Evolutionary conservation across 768 basidiomycete genomes (phyloP), one percentile per base, ranked within the genome.

Genomic region (Termitomyces sp.): DNA sequence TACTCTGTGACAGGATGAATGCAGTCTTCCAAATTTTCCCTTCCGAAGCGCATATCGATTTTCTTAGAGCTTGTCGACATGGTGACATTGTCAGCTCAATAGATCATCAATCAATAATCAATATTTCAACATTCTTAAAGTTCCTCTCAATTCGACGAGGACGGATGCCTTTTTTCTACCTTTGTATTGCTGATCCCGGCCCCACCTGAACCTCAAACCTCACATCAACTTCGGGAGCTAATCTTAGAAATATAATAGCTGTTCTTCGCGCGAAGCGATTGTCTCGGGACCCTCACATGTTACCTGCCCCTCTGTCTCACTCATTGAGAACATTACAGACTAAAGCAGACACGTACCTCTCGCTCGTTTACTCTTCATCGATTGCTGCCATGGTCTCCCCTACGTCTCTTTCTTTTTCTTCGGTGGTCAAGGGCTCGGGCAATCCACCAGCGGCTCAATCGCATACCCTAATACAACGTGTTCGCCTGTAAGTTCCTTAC

Each of bases 1-100:
- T 41, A 40, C 27, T 33, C 29, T n/a, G 16, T 53, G 60, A 61
- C 60, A 58, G 51, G 54, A 53, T 51, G 56, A 58, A 58, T 50
- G 50, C 42, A 16, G 38, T 42, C 51, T 29, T 41, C 54, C 52
- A 33, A 23, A 35, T 56, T 53, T 23, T 49, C 52, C 33, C 42
- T 39, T 33, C 39, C 48, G 54, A 18, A n/a, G n/a, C n/a, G n/a
- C n/a, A n/a, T n/a, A n/a, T 42, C 25, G 47, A 23, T 45, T 27
- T 27, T 32, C 41, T 44, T 31, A 29, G 52, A 44, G 15, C 31
- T 32, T 51, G 42, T 45, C 54, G 49, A 40, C 52, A 56, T 53
- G 58, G 38, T 25, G 46, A 52, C 51, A 47, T 23, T 54, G 31
- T 55, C 43, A 54, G 32, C 33, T 41, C 41, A 48, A 49, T 40